These are phyloP conservation scores for Agastache rugosa DNA, from an alignment of 257 asterid genomes.

Conservation along the genomic window DNA sequence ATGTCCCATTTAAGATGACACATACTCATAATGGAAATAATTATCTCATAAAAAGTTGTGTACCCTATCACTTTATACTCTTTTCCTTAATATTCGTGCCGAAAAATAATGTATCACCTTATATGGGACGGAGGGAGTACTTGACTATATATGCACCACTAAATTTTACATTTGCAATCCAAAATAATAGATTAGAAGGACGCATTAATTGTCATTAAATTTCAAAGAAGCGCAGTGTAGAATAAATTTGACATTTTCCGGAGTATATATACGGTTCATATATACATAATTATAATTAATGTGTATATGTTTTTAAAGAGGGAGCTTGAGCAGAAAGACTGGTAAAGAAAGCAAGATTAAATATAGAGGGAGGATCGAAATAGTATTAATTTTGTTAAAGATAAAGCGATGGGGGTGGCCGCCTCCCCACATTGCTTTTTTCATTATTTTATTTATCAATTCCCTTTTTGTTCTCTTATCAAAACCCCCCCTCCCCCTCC, in stretches of 20 bases:
- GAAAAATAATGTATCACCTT: too few species aligned
- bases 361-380: slow-evolving; percentile 3
- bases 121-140: too few species aligned
- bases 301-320: background rate
- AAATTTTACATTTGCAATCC: background rate
- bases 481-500: slow-evolving; percentile 44
- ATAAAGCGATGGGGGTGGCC: slow-evolving; percentile 55
- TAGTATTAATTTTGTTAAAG: slow-evolving; percentile 42
- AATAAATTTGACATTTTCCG: background rate
- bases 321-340: slow-evolving; percentile 52
- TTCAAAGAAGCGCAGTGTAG: background rate
- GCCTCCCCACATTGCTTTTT: slow-evolving; percentile 42
- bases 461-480: slow-evolving; percentile 71
- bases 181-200: background rate
- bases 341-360: slow-evolving; percentile 36
- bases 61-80: too few species aligned
- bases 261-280: background rate
- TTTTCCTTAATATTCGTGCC: too few species aligned
- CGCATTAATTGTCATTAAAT: background rate
- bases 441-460: slow-evolving; percentile 25
- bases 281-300: background rate
- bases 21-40: too few species aligned
- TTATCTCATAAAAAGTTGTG: too few species aligned
- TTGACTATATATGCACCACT: too few species aligned
- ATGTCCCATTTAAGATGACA: too few species aligned